Evolutionary conservation across 108 stramenopile species (phyloP).

Genomic region (Discostella stelligeroides): DNA sequence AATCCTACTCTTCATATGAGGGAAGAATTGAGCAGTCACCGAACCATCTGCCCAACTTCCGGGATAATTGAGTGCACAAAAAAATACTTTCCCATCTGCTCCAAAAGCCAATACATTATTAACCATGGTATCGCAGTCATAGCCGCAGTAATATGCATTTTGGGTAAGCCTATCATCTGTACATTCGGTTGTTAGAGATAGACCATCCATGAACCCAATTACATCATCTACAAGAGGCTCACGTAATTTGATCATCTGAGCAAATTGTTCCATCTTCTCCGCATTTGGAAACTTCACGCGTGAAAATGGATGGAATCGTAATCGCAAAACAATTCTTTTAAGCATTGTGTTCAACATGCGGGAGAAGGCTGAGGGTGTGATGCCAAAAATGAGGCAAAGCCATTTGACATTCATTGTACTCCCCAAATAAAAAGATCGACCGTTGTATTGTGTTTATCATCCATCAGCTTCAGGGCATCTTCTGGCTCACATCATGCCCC

Average conservation of each 20-base stretch:
- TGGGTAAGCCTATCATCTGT: not conserved
- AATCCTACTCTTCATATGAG: not conserved
- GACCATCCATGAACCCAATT: slow-evolving; percentile 10
- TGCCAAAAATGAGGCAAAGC: slow-evolving; percentile 5
- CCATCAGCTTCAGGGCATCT: too few relatives aligned
- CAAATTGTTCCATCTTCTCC: slow-evolving; percentile 11
- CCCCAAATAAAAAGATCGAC: slow-evolving; percentile 3
- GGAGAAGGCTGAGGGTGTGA: not conserved
- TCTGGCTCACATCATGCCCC: too few relatives aligned
- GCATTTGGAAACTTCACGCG: slow-evolving; percentile 1
- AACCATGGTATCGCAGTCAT: slow-evolving; percentile 19
- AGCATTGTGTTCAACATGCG: not conserved
- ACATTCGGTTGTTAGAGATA: slow-evolving; percentile 5
- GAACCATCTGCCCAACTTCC: slow-evolving; percentile 16
- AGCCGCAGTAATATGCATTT: too few relatives aligned
- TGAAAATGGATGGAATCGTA: not conserved
- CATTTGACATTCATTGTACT: not conserved
- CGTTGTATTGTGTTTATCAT: too few relatives aligned
- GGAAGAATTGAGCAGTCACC: slow-evolving; percentile 4
- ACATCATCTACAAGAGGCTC: not conserved
- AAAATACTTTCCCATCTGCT: slow-evolving; percentile 16
- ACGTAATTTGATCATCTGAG: not conserved
- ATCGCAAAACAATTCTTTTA: not conserved
- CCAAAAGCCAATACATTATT: slow-evolving; percentile 23
- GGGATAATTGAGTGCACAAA: slow-evolving; percentile 12